These are phyloP conservation scores for Yarrowia sp. DNA, from an alignment of 805 yeast genomes.

Conservation along the genomic window DNA sequence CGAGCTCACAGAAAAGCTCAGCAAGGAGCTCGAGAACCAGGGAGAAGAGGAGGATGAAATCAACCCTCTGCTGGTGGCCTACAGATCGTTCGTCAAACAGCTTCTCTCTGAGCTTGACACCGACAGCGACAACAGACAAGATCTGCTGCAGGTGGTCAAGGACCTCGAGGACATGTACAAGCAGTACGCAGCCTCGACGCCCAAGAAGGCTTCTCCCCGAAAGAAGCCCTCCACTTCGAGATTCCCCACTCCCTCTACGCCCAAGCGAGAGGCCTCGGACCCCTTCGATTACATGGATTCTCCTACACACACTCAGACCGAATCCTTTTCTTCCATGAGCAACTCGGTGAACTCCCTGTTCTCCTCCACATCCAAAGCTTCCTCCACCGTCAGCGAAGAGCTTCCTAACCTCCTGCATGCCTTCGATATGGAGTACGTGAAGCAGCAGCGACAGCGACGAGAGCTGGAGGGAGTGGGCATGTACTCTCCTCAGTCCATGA, in stretches of 20 bases:
- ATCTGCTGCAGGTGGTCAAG: constrained; percentile 43
- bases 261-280: constrained; percentile 29
- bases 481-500: constrained; percentile 19
- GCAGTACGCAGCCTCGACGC: constrained; percentile 31
- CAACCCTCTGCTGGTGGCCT: constrained; percentile 42
- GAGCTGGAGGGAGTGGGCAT: constrained; percentile 8
- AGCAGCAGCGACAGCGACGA: constrained; percentile 38
- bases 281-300: constrained; percentile 23
- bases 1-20: constrained; percentile 44
- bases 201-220: constrained; percentile 19
- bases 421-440: constrained; percentile 43
- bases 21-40: constrained; percentile 17
- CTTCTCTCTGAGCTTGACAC: constrained; percentile 44
- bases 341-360: constrained; percentile 37
- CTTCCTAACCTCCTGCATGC: constrained; percentile 45
- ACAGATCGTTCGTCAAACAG: constrained; percentile 43
- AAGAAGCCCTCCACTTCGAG: constrained; percentile 11
- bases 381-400: constrained; percentile 44
- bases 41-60: constrained; percentile 17
- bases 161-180: constrained; percentile 44
- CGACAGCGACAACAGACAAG: constrained; percentile 40
- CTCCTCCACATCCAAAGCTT: constrained; percentile 38
- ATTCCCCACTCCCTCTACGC: constrained; percentile 25
- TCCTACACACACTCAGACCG: constrained; percentile 37
- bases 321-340: constrained; percentile 38